These are phyloP conservation scores for Wallacemonas sp. DNA, from an alignment of 208 protist species.

Conservation along the genomic window DNA sequence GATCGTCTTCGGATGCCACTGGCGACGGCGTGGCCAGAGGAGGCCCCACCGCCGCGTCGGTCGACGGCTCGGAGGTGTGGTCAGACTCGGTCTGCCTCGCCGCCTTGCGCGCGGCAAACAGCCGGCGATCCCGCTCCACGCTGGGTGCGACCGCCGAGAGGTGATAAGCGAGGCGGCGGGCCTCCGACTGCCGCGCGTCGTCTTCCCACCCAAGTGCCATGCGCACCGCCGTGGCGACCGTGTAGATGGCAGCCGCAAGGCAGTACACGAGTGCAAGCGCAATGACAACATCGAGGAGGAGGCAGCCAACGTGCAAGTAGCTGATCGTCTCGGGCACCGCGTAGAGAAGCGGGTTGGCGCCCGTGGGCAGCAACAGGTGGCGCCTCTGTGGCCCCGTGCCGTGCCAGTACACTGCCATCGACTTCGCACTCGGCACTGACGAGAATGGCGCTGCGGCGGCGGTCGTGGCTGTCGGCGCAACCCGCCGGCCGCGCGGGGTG, in stretches of 20 bases:
- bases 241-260: conserved; percentile 33
- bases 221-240: conserved; percentile 17
- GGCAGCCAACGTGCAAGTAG: conserved; percentile 28
- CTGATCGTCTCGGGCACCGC: conserved; percentile 39
- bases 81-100: not conserved
- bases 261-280: conserved; percentile 29
- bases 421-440: not conserved
- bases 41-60: no score
- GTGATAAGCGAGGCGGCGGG: conserved; percentile 37
- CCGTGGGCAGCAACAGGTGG: conserved; percentile 27
- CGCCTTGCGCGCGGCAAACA: not conserved
- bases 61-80: no score
- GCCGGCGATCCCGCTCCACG: conserved; percentile 12
- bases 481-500: not conserved
- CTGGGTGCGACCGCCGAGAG: conserved; percentile 15
- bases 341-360: conserved; percentile 56
- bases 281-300: conserved; percentile 15
- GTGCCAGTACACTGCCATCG: conserved; percentile 5
- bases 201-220: conserved; percentile 29
- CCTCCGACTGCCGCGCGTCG: conserved; percentile 13
- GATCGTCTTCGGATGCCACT: not conserved
- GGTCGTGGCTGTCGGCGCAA: no score
- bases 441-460: no score
- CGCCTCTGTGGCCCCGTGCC: conserved; percentile 25
- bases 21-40: no score